Conservation (phyloP, 2,329 filamentous ascomycete genomes). For the Aspergillus sp. region DNA sequence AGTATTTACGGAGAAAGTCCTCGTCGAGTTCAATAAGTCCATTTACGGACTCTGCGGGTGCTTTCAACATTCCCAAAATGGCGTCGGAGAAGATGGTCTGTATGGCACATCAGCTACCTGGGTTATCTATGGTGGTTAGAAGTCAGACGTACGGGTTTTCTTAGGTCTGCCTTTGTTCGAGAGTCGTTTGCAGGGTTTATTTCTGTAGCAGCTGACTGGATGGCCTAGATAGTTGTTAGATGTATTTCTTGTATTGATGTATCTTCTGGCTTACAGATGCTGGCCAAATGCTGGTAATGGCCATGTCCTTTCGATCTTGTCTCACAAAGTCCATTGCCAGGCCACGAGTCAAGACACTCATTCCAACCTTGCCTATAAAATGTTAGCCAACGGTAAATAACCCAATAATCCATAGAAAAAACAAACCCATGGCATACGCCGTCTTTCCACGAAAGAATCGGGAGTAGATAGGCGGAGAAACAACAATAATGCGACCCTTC, state of each 20-base stretch:
- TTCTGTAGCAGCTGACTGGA: constrained; percentile 71
- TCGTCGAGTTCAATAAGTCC: constrained; percentile 72
- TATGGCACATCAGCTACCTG: neutral
- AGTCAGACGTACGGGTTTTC: constrained; percentile 48
- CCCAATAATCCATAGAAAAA: neutral
- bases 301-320: constrained; percentile 62
- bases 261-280: constrained; percentile 55
- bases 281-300: constrained; percentile 78
- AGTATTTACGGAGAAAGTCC: constrained; percentile 66
- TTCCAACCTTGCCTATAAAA: constrained; percentile 64
- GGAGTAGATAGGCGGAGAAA: constrained; percentile 79
- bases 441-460: constrained; percentile 83
- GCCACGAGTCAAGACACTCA: constrained; percentile 77
- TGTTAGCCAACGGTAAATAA: constrained; percentile 1
- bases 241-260: neutral
- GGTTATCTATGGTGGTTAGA: too few species aligned
- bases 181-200: constrained; percentile 44
- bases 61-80: constrained; percentile 64
- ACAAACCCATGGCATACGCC: constrained; percentile 64
- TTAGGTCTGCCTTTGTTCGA: constrained; percentile 51
- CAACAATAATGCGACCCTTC: constrained; percentile 66
- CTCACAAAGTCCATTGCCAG: constrained; percentile 76
- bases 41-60: constrained; percentile 60
- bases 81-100: constrained; percentile 73
- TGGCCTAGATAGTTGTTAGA: constrained; percentile 41